Evolutionary conservation across 2,329 filamentous ascomycete species (phyloP).

Genomic region (Colletotrichum lindemuthianum): DNA sequence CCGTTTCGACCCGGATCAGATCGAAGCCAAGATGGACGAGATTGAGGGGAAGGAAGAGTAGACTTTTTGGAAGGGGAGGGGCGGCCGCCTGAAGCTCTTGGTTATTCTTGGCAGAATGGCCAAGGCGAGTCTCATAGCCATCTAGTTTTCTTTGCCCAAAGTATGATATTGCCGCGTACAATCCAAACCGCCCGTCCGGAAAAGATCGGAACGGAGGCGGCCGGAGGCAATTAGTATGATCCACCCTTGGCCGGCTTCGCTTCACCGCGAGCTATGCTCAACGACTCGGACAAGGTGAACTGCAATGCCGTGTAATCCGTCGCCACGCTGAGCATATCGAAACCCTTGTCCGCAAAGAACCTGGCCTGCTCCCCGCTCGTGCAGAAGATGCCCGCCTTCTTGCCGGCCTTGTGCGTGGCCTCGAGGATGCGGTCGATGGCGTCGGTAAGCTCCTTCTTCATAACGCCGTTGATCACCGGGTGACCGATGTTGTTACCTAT

Average conservation of each 20-base stretch:
- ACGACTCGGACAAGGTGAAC: slow-evolving; percentile 54
- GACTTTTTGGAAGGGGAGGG: slow-evolving; percentile 1
- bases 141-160: no score
- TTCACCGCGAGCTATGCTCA: slow-evolving; percentile 58
- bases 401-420: slow-evolving; percentile 69
- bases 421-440: slow-evolving; percentile 68
- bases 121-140: background rate
- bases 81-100: background rate
- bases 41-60: slow-evolving; percentile 49
- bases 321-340: slow-evolving; percentile 69
- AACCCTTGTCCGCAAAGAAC: slow-evolving; percentile 64
- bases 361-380: slow-evolving; percentile 66
- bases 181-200: no score
- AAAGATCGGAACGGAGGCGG: no score
- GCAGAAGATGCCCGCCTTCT: slow-evolving; percentile 72
- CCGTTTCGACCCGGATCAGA: slow-evolving; percentile 73
- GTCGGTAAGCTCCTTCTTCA: slow-evolving; percentile 66
- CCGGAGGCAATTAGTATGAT: slow-evolving; percentile 50
- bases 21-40: slow-evolving; percentile 75
- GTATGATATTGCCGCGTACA: no score
- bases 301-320: slow-evolving; percentile 65
- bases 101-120: slow-evolving; percentile 6
- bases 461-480: slow-evolving; percentile 69
- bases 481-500: slow-evolving; percentile 68
- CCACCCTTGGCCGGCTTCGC: slow-evolving; percentile 48